Evolutionary conservation across 495 filamentous ascomycete species (phyloP), one percentile per base, ranked within the genome.

Genomic region (Echria macrotheca): DNA sequence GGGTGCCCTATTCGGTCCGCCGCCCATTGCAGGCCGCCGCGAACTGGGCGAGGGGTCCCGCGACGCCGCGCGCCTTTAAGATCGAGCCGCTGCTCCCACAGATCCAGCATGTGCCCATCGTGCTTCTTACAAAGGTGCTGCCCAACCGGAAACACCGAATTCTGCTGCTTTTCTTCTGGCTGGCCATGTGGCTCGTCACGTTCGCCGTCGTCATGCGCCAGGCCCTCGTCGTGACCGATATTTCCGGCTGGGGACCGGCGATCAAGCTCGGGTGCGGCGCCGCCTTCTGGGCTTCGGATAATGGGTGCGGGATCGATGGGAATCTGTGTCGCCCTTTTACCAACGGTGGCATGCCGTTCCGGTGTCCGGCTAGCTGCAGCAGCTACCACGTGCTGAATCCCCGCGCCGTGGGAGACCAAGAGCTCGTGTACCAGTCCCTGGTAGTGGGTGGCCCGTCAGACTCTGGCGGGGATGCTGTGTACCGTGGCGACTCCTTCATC

Each of bases 401-500:
- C 10, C 74, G 82, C 49, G 82, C 83, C 1, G 85, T 95, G 14
- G 89, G 89, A 10, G 79, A 79, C 26, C 76, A 86, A 56, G 80
- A 85, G 25, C 67, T 88, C 45, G 73, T 80, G 32, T 94, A 91
- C 59, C 68, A 71, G 45, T 76, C 81, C 0, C 70, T 91, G 37
- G 82, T 95, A 0, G 76, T 95, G 26, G 89, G 89, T 21, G 88
- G 87, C 0, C 62, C 75, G 5, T 64, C 70, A n/a, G 64, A 68
- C 2, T 50, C 65, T 29, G 64, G 67, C 9, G 59, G 60, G 12
- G 59, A 75, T 38, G 69, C 76, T 0, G 60, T 85, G 14, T 95
- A 95, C 60, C 80, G 89, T 2, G 84, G 83, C 1, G 89, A 94
- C 61, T 91, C 87, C 32, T 90, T 87, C 59, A 81, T 94, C 46